A percentile compares a stretch with the other conserved stretches of the same genome.
Evolutionary conservation across 192 early-diverging fungal genomes (phyloP).

Genomic region (Coemansia sp.): DNA sequence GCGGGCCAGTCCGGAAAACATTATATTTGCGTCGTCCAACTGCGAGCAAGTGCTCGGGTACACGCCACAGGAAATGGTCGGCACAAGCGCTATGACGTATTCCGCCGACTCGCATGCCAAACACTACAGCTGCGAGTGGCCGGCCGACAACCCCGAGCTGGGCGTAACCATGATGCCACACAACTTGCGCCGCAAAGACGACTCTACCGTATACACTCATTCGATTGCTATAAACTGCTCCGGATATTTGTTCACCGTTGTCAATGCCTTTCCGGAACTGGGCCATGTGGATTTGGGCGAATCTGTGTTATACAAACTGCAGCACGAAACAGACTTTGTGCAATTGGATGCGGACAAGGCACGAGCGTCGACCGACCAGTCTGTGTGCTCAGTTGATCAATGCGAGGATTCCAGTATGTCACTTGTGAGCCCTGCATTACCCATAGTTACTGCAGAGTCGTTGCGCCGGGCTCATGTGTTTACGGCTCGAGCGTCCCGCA

Average conservation of each 20-base stretch:
- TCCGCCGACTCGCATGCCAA: conserved; percentile 40
- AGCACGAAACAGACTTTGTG: conserved; percentile 31
- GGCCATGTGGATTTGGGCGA: conserved; percentile 32
- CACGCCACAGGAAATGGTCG: conserved; percentile 42
- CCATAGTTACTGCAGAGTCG: conserved; percentile 31
- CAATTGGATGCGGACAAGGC: not conserved
- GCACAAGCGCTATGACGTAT: conserved; percentile 38
- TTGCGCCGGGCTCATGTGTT: conserved; percentile 35
- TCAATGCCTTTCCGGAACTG: conserved; percentile 35
- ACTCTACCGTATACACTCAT: conserved; percentile 22
- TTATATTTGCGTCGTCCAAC: conserved; percentile 43
- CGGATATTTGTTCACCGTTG: conserved; percentile 36
- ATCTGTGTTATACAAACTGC: conserved; percentile 41
- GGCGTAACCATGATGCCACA: conserved; percentile 47
- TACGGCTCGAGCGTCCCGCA: conserved; percentile 37
- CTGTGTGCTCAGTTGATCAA: too few species aligned
- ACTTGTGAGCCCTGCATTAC: conserved; percentile 13
- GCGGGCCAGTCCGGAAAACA: conserved; percentile 30
- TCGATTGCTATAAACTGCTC: conserved; percentile 42
- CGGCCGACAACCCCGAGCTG: conserved; percentile 46
- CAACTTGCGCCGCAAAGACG: conserved; percentile 34
- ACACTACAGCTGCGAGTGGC: conserved; percentile 53
- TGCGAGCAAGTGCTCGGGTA: conserved; percentile 34
- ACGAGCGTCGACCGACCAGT: not conserved
- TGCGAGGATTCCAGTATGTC: not conserved